Evolutionary conservation across 1,284 basidiomycete genomes (phyloP).

Genomic region (Xerocomus alliaceus): DNA sequence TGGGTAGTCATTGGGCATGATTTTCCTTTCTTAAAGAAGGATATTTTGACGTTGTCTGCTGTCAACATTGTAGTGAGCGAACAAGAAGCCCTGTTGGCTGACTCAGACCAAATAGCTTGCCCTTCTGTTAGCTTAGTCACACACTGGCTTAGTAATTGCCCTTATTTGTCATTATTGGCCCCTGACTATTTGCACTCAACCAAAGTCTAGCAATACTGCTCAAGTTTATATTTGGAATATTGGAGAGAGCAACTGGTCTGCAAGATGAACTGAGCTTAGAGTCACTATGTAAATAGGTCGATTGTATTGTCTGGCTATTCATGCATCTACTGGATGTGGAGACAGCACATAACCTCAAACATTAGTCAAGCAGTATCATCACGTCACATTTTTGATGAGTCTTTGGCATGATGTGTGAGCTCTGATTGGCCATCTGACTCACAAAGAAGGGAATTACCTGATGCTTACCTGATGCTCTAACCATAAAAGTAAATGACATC

Average conservation of each 20-base stretch:
- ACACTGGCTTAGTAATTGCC: constrained; percentile 10
- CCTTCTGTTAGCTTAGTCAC: constrained; percentile 30
- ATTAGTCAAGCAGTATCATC: no score
- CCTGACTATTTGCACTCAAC: background rate
- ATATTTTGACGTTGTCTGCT: constrained; percentile 58
- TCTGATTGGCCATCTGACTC: no score
- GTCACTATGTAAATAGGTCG: background rate
- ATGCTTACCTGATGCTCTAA: no score
- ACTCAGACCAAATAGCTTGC: no score
- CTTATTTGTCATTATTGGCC: constrained; percentile 17
- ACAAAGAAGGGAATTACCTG: no score
- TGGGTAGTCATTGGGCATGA: constrained; percentile 74
- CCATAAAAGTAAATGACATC: no score
- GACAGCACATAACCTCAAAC: background rate
- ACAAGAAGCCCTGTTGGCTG: background rate
- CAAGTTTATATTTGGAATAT: background rate
- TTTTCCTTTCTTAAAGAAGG: constrained; percentile 88
- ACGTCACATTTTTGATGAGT: no score
- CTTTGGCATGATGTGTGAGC: no score
- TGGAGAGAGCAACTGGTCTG: background rate
- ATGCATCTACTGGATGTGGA: background rate
- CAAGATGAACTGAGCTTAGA: background rate
- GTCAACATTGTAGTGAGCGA: constrained; percentile 48
- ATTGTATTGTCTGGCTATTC: background rate
- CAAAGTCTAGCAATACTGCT: background rate